Evolutionary conservation across 2,329 filamentous ascomycete genomes (phyloP).

Genomic region (Monascus ruber): DNA sequence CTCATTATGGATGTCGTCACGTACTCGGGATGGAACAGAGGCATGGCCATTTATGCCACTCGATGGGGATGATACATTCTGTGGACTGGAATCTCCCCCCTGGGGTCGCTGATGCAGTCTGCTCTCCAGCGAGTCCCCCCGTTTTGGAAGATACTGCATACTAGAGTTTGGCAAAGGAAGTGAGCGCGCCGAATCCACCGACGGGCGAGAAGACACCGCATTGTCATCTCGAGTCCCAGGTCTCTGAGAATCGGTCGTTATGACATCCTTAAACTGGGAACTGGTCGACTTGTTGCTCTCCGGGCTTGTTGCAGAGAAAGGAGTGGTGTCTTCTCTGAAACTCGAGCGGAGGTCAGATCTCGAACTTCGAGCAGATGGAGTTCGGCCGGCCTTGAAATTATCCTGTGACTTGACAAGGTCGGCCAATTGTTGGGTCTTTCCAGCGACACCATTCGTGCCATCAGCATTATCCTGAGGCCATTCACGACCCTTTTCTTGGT

Average conservation of each 20-base stretch:
- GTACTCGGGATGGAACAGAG: slow-evolving; percentile 44
- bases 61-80: slow-evolving; percentile 20
- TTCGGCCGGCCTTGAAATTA: slow-evolving; percentile 55
- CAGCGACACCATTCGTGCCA: slow-evolving; percentile 12
- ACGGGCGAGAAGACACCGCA: slow-evolving; percentile 39
- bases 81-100: slow-evolving; percentile 50
- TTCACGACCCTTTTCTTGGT: slow-evolving; percentile 69
- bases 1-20: slow-evolving; percentile 33
- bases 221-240: slow-evolving; percentile 11
- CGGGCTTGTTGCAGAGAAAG: slow-evolving; percentile 25
- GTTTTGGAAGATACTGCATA: slow-evolving; percentile 36
- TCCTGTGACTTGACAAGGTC: slow-evolving; percentile 73
- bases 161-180: slow-evolving; percentile 19
- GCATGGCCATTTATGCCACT: slow-evolving; percentile 32
- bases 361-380: slow-evolving; percentile 36
- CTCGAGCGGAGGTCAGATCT: slow-evolving; percentile 29
- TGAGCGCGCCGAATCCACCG: slow-evolving; percentile 28
- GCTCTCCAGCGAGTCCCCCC: slow-evolving; percentile 49
- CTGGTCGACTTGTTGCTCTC: slow-evolving; percentile 13
- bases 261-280: slow-evolving; percentile 21
- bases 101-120: slow-evolving; percentile 44
- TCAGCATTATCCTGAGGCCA: slow-evolving; percentile 37
- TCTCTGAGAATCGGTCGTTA: slow-evolving; percentile 18
- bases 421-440: slow-evolving; percentile 4
- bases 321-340: slow-evolving; percentile 30